These are phyloP conservation scores for Rutstroemia sp. DNA, from an alignment of 2,329 filamentous ascomycete species.

Conservation along the genomic window DNA sequence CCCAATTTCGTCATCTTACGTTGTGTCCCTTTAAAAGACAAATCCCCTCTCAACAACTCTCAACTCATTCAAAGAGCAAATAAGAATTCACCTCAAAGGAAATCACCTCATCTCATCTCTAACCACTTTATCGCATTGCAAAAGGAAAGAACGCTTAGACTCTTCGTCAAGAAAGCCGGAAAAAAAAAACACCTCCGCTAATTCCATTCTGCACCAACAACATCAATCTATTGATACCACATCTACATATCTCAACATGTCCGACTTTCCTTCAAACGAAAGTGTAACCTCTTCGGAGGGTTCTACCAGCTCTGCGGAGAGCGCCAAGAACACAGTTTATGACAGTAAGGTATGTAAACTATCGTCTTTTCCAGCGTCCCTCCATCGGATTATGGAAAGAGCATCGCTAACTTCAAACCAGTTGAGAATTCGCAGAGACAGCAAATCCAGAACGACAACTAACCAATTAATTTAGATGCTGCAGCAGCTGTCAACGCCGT, in stretches of 20 bases:
- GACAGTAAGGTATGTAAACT: slow-evolving; percentile 8
- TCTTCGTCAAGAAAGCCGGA: neutral
- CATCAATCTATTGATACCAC: neutral
- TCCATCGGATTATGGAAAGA: neutral
- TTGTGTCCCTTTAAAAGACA: too few relatives aligned
- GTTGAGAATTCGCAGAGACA: neutral
- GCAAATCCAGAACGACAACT: slow-evolving; percentile 8
- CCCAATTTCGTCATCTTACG: too few relatives aligned
- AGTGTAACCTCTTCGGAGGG: neutral
- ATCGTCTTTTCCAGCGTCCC: neutral
- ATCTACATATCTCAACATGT: slow-evolving; percentile 2
- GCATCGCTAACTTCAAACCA: slow-evolving; percentile 2
- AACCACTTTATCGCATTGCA: neutral
- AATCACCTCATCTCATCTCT: too few relatives aligned
- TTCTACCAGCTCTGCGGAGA: slow-evolving; percentile 1
- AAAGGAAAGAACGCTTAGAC: neutral
- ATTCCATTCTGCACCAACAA: neutral
- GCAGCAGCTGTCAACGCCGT: slow-evolving; percentile 27
- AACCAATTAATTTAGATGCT: slow-evolving; percentile 22
- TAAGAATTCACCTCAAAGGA: too few relatives aligned
- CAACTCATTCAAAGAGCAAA: too few relatives aligned
- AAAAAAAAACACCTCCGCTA: neutral
- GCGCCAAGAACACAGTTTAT: slow-evolving; percentile 7
- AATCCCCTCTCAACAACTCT: too few relatives aligned
- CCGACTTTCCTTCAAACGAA: slow-evolving; percentile 7